Evolutionary conservation across 129 eudicot genomes (phyloP), one percentile per base, ranked within the genome.

Genomic region (Artemisia argyi): DNA sequence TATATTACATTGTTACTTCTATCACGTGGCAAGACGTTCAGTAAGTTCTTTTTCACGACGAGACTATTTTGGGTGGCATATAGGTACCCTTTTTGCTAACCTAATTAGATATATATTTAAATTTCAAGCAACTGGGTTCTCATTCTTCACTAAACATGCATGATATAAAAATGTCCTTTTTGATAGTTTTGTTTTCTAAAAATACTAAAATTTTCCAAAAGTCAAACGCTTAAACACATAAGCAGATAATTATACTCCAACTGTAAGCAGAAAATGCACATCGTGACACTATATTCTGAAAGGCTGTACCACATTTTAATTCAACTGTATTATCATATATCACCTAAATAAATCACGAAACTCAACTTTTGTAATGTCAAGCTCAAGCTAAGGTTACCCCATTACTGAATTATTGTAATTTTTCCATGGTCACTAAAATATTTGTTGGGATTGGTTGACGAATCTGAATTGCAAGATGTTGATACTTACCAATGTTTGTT

Each of bases 21-120:
- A 54, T 83, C 9, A 67, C 52, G 46, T 81, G 93, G 94, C 74
- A 24, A 4, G 68, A 53, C 13, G 69, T 35, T 20, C 68, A 79
- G 98, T 86, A 87, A 83, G 96, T 81, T 73, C 57, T 15, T 39
- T 39, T 39, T 39, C 46, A 39, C 8, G 46, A 39, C 8, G 46
- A 39, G 46, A 7, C 11, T 7, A 39, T 39, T 39, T 7, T 39
- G 46, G 10, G 2, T 39, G 44, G 9, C 10, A 39, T 39, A 39
- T 39, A 1, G 44, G 7, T 1, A 39, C 44, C 44, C 44, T 39
- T 7, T 35, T 39, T 52, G 57, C 17, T 52, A 12, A 15, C 57
- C 17, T 52, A 52, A 52, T 16, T 16, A 52, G 14, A 3, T 52
- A 16, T 15, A 15, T 14, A 16, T 52, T 52, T 5, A 4, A 52